Conservation (phyloP, 169 alveolate genomes). For the Plasmodium fragile region DNA sequence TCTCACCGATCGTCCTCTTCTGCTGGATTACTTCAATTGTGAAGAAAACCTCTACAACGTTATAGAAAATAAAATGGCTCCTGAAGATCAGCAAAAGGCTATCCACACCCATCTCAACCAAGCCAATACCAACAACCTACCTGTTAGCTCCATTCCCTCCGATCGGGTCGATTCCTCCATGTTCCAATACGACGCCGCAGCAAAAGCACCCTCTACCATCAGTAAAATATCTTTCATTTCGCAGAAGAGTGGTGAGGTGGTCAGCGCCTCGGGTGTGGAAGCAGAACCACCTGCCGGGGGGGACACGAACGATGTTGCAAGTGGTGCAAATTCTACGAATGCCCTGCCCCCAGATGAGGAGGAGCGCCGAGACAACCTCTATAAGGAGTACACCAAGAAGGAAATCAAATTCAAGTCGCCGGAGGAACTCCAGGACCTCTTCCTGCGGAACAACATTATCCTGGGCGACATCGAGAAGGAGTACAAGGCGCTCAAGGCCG, state of each 20-base stretch:
- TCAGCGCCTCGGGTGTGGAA: background rate
- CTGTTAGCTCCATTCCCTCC: background rate
- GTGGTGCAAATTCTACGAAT: background rate
- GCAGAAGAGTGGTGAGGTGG: slow-evolving; percentile 1
- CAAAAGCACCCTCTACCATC: background rate
- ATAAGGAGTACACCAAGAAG: slow-evolving; percentile 76
- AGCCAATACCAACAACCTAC: background rate
- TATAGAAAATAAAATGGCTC: slow-evolving; percentile 3
- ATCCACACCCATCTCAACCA: background rate
- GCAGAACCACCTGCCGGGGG: no score
- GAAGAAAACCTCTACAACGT: slow-evolving; percentile 61
- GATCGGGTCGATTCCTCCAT: background rate
- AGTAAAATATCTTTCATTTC: background rate
- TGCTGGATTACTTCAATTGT: slow-evolving; percentile 86
- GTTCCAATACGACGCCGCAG: background rate
- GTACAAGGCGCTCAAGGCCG: slow-evolving; percentile 18
- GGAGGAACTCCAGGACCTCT: slow-evolving; percentile 90
- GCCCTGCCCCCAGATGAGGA: slow-evolving; percentile 10
- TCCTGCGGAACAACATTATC: slow-evolving; percentile 79
- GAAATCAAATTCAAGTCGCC: slow-evolving; percentile 94
- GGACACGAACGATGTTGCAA: background rate
- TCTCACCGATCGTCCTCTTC: slow-evolving; percentile 87
- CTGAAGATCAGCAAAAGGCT: slow-evolving; percentile 13
- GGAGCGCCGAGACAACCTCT: slow-evolving; percentile 6
- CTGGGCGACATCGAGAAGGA: slow-evolving; percentile 79